Evolutionary conservation across 1,284 basidiomycete species (phyloP), one percentile per base, ranked within the genome.

Genomic region (Xanthoconium separans): DNA sequence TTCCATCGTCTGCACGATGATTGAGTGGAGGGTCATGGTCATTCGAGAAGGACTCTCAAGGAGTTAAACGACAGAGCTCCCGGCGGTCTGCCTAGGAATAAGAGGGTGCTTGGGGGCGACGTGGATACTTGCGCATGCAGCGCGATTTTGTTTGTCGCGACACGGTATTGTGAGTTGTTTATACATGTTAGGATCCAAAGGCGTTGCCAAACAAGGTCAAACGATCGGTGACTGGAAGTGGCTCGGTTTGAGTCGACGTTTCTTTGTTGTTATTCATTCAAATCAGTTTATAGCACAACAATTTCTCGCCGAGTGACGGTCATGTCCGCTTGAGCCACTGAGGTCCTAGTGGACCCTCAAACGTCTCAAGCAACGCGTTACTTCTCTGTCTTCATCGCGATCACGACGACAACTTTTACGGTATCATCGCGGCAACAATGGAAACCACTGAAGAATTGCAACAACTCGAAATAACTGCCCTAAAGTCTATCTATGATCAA

Each of bases 401-500:
- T 42, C 42, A 27, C 22, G 15, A 45, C 49, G 33, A 24, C 15
- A 42, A 11, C 40, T 24, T 42, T 27, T 27, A 27, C 27, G 27
- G 47, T 27, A 47, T 43, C 29, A 46, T 41, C 44, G 47, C 31
- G 24, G 8, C 40, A 31, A 56, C 55, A 45, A 89, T 89, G 87
- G 87, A 87, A 71, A 77, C 82, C 59, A 77, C 79, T 59, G 82
- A 86, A 74, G 85, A 88, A 76, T 75, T 78, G 67, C 88, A 91
- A 73, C 76, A 83, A 60, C 73, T 81, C 58, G 89, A 91, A 77
- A 86, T 91, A 61, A 87, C 84, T 48, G 87, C 82, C 42, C 76
- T 91, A 13, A 40, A 83, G 70, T 85, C 88, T 57, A 91, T 91
- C 58, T 91, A 87, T 73, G 85, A 77, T 59, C 79, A 87, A 58